Base-by-base conservation (phyloP, 1,139 yeast genomes). In the Sugiyamaella novakii region DNA sequence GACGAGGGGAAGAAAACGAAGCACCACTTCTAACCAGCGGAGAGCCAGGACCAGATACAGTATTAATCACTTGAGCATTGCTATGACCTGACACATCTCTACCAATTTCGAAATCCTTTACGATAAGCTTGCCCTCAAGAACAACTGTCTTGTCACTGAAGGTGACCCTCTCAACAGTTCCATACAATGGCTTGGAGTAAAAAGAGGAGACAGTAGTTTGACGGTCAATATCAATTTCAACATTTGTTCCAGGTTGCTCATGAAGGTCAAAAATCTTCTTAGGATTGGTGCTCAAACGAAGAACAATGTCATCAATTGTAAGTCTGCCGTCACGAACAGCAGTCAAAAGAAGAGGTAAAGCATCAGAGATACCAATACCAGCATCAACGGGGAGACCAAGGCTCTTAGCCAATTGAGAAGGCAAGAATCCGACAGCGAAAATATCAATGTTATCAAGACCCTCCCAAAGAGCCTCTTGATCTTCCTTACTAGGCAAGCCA, bases 91-190 rank as follows among this genome's bases (percentile, higher is more conserved):
- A 34, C 34, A 65, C 60, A 51, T 68, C 69, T 44, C 57, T 73
- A 57, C 97, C 97, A 44, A 75, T 67, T 28, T 85, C 83, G 56
- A 74, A 77, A 19, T 69, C 63, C 22, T 15, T 35, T 46, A 77
- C 75, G 55, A 85, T 74, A 45, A 87, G 71, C 52, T 78, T 78
- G 58, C 96, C 96, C 66, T 91, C 96, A 59, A 89, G 77, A 57
- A 88, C 84, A 53, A 84, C 87, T 50, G 96, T 86, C 66, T 83
- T 83, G 55, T 81, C 84, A 58, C 83, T 81, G 67, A 87, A 75
- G 56, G 83, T 78, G 47, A 92, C 98, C 67, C 98, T 81, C 70
- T 88, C 96, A 62, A 92, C 84, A 59, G 87, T 83, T 55, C 97
- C 98, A 55, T 73, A 76, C 35, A 46, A 33, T 19, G 47, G 47